Conservation (phyloP, 2,329 filamentous ascomycete genomes). For the Alternaria rosae region DNA sequence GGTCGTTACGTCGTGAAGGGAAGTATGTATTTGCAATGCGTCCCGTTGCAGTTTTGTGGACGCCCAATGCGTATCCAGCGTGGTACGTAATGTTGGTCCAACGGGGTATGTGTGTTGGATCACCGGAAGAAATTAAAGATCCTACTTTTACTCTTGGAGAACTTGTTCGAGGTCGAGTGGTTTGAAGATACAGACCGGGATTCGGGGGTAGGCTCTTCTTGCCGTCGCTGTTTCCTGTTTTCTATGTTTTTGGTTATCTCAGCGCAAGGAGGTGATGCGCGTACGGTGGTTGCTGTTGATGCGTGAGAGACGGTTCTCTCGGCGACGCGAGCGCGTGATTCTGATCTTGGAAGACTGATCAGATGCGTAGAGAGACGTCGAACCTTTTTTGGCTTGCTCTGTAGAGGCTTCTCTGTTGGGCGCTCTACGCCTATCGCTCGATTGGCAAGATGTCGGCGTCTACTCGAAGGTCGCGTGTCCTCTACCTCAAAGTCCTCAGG, state of each 20-base stretch:
- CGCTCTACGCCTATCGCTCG: conserved; percentile 31
- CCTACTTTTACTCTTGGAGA: conserved; percentile 44
- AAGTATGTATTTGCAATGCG: neutral
- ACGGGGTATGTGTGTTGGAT: neutral
- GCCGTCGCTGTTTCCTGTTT: conserved; percentile 26
- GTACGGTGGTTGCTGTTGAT: conserved; percentile 30
- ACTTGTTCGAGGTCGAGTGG: conserved; percentile 34
- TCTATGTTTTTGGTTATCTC: conserved; percentile 17
- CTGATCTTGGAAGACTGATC: conserved; percentile 39
- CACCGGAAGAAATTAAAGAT: conserved; percentile 49
- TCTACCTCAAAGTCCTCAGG: conserved; percentile 58
- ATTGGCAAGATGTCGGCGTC: conserved; percentile 39
- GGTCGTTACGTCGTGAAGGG: conserved; percentile 26
- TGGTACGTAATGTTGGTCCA: neutral
- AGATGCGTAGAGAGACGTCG: conserved; percentile 43
- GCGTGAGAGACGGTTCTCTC: conserved; percentile 27
- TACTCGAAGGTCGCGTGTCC: conserved; percentile 32
- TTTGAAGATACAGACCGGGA: conserved; percentile 8
- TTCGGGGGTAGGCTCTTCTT: conserved; percentile 18
- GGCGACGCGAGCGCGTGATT: conserved; percentile 26
- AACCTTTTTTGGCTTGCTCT: conserved; percentile 35
- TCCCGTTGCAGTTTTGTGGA: neutral
- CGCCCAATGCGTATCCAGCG: neutral
- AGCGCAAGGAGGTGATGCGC: conserved; percentile 12
- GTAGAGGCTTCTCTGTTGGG: conserved; percentile 31